Conservation (phyloP, 2,329 filamentous ascomycete species). For the Aureobasidium sp. region DNA sequence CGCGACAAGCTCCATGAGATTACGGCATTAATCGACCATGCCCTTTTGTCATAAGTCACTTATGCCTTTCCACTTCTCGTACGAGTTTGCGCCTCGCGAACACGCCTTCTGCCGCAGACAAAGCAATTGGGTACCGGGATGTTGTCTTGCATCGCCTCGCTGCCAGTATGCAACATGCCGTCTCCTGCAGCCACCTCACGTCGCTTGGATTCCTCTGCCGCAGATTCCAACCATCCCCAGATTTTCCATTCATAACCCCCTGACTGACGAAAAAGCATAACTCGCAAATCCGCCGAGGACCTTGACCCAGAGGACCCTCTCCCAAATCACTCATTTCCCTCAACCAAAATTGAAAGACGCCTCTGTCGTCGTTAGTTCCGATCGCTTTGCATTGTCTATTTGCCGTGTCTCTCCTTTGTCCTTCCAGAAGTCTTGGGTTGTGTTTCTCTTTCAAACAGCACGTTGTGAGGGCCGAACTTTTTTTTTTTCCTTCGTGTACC, state of each 20-base stretch:
- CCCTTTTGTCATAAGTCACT: not conserved
- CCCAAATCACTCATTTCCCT: constrained; percentile 7
- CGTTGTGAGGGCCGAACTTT: not conserved
- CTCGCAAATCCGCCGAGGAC: not conserved
- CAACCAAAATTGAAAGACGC: constrained; percentile 4
- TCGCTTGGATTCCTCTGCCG: not conserved
- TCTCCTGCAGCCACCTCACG: not conserved
- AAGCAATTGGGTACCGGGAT: not conserved
- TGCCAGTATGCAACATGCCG: not conserved
- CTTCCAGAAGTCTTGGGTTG: not conserved
- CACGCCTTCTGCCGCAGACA: not conserved
- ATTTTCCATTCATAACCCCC: constrained; percentile 8
- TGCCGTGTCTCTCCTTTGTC: constrained; percentile 3
- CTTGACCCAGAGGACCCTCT: not conserved
- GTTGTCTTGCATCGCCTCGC: not conserved
- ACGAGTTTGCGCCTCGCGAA: not conserved
- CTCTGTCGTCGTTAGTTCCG: not conserved
- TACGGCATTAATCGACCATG: not conserved
- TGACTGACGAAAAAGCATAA: constrained; percentile 9
- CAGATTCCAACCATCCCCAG: not conserved
- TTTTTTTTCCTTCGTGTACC: not conserved
- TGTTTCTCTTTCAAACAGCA: not conserved
- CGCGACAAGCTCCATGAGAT: constrained; percentile 6
- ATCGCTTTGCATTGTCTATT: not conserved
- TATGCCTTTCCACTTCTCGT: not conserved